Evolutionary conservation across 192 early-diverging fungal species (phyloP).

Genomic region (Rhizophagus clarus): DNA sequence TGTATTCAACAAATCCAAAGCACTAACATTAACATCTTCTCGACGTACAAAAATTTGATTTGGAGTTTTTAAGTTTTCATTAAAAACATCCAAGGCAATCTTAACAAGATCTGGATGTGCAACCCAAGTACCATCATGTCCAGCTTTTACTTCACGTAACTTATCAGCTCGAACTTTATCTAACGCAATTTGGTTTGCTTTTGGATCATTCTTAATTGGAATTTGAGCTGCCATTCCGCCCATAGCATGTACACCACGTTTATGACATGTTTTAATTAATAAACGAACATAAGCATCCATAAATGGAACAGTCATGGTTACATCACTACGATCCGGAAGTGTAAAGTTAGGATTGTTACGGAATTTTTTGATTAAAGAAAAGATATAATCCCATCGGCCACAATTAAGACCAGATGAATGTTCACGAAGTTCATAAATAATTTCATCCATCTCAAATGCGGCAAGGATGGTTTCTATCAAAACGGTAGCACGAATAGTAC

Average conservation of each 20-base stretch:
- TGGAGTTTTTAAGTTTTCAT: slow-evolving; percentile 93
- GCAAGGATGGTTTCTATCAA: slow-evolving; percentile 98
- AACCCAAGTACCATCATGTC: slow-evolving; percentile 96
- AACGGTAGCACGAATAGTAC: slow-evolving; percentile 95
- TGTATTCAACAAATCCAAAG: slow-evolving; percentile 81
- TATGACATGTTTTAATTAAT: slow-evolving; percentile 97
- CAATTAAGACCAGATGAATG: slow-evolving; percentile 99
- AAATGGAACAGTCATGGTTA: slow-evolving; percentile 95
- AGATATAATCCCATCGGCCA: slow-evolving; percentile 99
- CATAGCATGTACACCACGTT: slow-evolving; percentile 98
- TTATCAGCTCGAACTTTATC: slow-evolving; percentile 95
- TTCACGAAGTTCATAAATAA: slow-evolving; percentile 98
- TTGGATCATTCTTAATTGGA: slow-evolving; percentile 92
- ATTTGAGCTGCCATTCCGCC: slow-evolving; percentile 99
- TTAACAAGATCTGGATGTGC: slow-evolving; percentile 96
- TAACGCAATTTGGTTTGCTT: slow-evolving; percentile 89
- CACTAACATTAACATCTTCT: slow-evolving; percentile 86
- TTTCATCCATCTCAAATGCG: slow-evolving; percentile 99
- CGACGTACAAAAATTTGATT: slow-evolving; percentile 94
- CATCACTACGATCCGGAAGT: slow-evolving; percentile 88
- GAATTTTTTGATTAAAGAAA: slow-evolving; percentile 98
- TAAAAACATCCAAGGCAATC: slow-evolving; percentile 86
- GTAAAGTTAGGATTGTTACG: slow-evolving; percentile 83
- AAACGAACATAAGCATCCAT: slow-evolving; percentile 98
- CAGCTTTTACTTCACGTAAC: slow-evolving; percentile 91